These are phyloP conservation scores for Saksenaea vasiformis DNA, from an alignment of 371 early-diverging fungal genomes.

Conservation along the genomic window DNA sequence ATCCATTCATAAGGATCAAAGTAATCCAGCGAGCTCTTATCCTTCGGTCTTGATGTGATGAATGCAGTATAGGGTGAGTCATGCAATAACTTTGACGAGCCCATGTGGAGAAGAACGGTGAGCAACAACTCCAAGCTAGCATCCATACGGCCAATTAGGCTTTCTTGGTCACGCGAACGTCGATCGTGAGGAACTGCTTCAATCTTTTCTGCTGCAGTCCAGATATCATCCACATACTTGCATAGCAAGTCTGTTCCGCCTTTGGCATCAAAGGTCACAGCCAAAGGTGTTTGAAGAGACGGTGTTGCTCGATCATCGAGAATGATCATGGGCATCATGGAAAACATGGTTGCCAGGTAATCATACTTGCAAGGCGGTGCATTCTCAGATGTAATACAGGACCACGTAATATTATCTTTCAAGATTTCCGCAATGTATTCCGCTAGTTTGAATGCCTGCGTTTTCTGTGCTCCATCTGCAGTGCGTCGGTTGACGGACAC, in stretches of 20 bases:
- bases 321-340: constrained; percentile 46
- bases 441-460: constrained; percentile 62
- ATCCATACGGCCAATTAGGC: constrained; percentile 32
- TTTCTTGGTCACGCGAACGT: constrained; percentile 25
- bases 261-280: constrained; percentile 66
- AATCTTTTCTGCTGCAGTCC: constrained; percentile 50
- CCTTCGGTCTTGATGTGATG: constrained; percentile 57
- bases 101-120: constrained; percentile 58
- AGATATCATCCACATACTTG: constrained; percentile 52
- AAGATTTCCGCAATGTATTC: constrained; percentile 54
- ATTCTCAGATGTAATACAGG: constrained; percentile 26
- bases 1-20: constrained; percentile 76
- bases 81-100: constrained; percentile 63
- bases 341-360: constrained; percentile 56
- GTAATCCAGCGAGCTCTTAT: constrained; percentile 53
- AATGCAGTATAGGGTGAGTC: constrained; percentile 69
- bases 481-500: constrained; percentile 66
- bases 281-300: constrained; percentile 71
- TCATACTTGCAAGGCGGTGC: constrained; percentile 51
- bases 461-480: constrained; percentile 50
- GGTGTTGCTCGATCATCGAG: constrained; percentile 64
- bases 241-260: constrained; percentile 66
- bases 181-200: constrained; percentile 25
- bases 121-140: constrained; percentile 61
- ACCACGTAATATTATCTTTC: constrained; percentile 56